These are phyloP conservation scores for Dryas integrifolia DNA, from an alignment of 331 rosid genomes.

Conservation along the genomic window DNA sequence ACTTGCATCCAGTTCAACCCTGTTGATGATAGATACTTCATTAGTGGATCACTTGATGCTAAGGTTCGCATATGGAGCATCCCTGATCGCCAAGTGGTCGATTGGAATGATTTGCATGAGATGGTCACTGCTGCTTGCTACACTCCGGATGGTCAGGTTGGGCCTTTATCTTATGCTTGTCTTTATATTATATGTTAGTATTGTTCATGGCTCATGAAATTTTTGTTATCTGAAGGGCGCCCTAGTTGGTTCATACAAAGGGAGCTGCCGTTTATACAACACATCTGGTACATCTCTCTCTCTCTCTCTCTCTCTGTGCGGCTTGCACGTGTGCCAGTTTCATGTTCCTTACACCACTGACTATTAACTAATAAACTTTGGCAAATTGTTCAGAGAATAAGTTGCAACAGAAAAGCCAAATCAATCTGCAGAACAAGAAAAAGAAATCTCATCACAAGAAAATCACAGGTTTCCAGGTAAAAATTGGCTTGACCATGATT, in stretches of 20 bases:
- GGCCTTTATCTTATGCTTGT: slow-evolving; percentile 27
- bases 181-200: slow-evolving; percentile 2
- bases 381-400: slow-evolving; percentile 62
- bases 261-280: slow-evolving; percentile 83
- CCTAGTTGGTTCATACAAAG: slow-evolving; percentile 89
- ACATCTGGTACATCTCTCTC: slow-evolving; percentile 60
- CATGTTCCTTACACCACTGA: slow-evolving; percentile 23
- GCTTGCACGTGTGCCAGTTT: background rate
- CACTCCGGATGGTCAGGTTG: slow-evolving; percentile 99
- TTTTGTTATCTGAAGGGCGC: slow-evolving; percentile 69
- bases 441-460: slow-evolving; percentile 88
- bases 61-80: slow-evolving; percentile 99
- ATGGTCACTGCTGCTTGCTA: slow-evolving; percentile 99
- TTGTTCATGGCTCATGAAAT: slow-evolving; percentile 31
- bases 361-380: slow-evolving; percentile 5
- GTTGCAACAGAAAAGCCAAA: slow-evolving; percentile 73
- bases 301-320: background rate
- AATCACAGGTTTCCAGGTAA: slow-evolving; percentile 98
- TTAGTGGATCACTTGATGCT: slow-evolving; percentile 95
- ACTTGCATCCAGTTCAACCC: slow-evolving; percentile 99
- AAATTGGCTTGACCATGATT: slow-evolving; percentile 19
- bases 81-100: slow-evolving; percentile 89
- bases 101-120: slow-evolving; percentile 95
- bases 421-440: slow-evolving; percentile 93
- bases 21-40: slow-evolving; percentile 93